Conservation (phyloP, 1,139 yeast genomes). For the Debaryomyces psychrophilus region DNA sequence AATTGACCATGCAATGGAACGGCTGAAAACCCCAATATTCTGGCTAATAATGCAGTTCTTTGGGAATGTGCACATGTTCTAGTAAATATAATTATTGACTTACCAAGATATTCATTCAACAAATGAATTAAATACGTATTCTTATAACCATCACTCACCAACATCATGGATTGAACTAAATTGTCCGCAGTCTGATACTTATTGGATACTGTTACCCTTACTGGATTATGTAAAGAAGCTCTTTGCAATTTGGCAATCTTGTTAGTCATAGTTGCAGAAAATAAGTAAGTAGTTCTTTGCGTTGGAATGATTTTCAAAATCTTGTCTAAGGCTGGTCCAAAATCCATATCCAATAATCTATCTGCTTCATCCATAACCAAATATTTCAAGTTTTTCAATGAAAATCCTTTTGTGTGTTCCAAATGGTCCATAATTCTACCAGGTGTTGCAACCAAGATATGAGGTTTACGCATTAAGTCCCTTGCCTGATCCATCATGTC, state of each 20-base stretch:
- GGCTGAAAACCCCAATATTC: conserved; percentile 83
- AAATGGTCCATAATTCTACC: conserved; percentile 88
- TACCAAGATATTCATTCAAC: conserved; percentile 82
- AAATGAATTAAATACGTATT: conserved; percentile 84
- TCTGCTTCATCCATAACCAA: conserved; percentile 98
- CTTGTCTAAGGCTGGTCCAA: conserved; percentile 91
- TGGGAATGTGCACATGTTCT: conserved; percentile 96
- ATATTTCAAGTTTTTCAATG: conserved; percentile 74
- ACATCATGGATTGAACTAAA: conserved; percentile 83
- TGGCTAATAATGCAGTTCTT: conserved; percentile 78
- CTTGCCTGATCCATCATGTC: conserved; percentile 98
- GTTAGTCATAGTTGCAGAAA: conserved; percentile 95
- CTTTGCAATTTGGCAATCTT: conserved; percentile 93
- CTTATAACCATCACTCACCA: conserved; percentile 90
- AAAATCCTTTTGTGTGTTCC: conserved; percentile 92
- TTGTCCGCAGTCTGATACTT: conserved; percentile 94
- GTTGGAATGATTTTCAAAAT: conserved; percentile 84
- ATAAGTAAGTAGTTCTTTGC: conserved; percentile 81
- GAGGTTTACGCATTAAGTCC: conserved; percentile 92
- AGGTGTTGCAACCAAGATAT: conserved; percentile 86
- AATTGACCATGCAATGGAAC: conserved; percentile 95
- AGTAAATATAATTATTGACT: conserved; percentile 85
- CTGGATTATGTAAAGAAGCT: conserved; percentile 88
- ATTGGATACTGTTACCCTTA: conserved; percentile 84
- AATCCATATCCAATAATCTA: conserved; percentile 91